Evolutionary conservation across 257 asterid species (phyloP), one percentile per base, ranked within the genome.

Genomic region (Perilla frutescens): DNA sequence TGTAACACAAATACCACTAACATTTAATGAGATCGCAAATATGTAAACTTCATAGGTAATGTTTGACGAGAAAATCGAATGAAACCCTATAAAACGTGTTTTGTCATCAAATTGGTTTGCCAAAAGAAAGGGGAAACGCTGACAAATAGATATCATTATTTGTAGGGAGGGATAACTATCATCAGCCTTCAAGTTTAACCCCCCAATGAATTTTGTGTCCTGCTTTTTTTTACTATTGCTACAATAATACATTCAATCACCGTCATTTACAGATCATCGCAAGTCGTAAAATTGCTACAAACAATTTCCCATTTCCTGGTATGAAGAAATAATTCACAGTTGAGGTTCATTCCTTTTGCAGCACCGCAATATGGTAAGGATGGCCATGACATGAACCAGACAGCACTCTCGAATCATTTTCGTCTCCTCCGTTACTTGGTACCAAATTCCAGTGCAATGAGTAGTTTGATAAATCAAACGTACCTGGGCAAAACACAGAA

Each of bases 401-500:
- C 8, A 78, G 53, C 41, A 45, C 79, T 69, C 53, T 77, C 20
- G 67, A 57, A 55, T 83, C 79, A 20, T 68, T 44, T 54, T 62
- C 69, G 20, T 75, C 76, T 3, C 72, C 81, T 45, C 60, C 70
- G 51, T 62, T 83, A 65, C 58, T 13, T 5, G 76, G 34, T 6
- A 73, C 55, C 8, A 85, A 56, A 76, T 80, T 85, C 98, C 98
- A 95, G 68, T 84, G 88, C 85, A 95, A 63, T 0, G 86, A 77
- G 86, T 90, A 95, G 87, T 87, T 90, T 5, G 99, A 95, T 58
- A 95, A 71, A 77, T 95, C 99, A 67, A 73, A 90, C 29, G 98
- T 92, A 53, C 99, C 99, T 0, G 96, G 92, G 66, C 92, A 79
- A 77, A 95, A 90, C 37, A 85, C 90, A 36, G 92, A 81, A 32